Evolutionary conservation across 2,329 filamentous ascomycete species (phyloP).

Genomic region (Pyrenophora seminiperda): DNA sequence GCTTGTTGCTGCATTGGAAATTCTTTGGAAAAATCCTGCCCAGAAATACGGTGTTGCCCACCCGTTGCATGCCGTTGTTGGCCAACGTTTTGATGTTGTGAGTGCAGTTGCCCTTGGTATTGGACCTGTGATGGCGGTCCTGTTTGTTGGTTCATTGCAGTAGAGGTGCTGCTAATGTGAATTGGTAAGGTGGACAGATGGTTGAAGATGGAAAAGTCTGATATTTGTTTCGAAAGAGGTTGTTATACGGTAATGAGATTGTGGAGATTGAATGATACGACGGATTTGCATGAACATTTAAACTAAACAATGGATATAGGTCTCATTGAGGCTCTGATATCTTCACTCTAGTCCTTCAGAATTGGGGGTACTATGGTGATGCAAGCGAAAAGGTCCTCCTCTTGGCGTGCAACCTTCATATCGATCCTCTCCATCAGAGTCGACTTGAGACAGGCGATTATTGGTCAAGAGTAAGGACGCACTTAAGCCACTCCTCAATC

Average conservation of each 20-base stretch:
- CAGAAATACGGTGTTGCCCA: slow-evolving; percentile 14
- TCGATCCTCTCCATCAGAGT: slow-evolving; percentile 6
- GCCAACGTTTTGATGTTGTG: slow-evolving; percentile 23
- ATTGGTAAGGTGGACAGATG: too few species aligned
- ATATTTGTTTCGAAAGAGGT: not conserved
- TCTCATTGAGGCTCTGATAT: slow-evolving; percentile 7
- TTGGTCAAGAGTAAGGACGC: slow-evolving; percentile 18
- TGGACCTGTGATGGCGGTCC: slow-evolving; percentile 16
- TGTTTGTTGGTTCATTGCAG: slow-evolving; percentile 20
- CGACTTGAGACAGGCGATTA: slow-evolving; percentile 12
- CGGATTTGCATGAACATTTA: slow-evolving; percentile 20
- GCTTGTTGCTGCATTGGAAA: slow-evolving; percentile 12
- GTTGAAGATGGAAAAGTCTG: not conserved
- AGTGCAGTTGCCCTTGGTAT: slow-evolving; percentile 13
- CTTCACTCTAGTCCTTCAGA: slow-evolving; percentile 8
- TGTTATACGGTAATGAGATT: not conserved
- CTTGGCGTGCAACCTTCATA: slow-evolving; percentile 4
- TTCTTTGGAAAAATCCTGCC: slow-evolving; percentile 16
- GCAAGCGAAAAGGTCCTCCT: slow-evolving; percentile 18
- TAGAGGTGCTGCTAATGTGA: not conserved
- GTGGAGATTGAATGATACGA: slow-evolving; percentile 11
- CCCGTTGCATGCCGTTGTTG: slow-evolving; percentile 25
- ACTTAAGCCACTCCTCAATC: slow-evolving; percentile 19
- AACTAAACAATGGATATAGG: slow-evolving; percentile 8
- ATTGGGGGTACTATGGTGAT: slow-evolving; percentile 17